These are phyloP conservation scores for Austroboletus niveus DNA, from an alignment of 1,284 basidiomycete species.

Conservation along the genomic window DNA sequence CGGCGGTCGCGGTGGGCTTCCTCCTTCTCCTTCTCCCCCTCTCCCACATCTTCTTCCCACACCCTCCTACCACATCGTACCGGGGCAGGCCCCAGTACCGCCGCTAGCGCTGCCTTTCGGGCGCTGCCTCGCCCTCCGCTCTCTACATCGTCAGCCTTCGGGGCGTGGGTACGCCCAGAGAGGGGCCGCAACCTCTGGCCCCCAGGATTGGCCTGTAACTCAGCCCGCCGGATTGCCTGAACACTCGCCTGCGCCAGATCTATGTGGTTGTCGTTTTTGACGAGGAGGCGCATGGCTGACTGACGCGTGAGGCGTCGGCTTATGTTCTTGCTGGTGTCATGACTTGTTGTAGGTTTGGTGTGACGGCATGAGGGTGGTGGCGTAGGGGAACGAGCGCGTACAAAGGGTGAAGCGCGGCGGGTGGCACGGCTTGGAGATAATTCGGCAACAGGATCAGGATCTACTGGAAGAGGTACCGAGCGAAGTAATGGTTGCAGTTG, in stretches of 20 bases:
- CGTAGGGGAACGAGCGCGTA: constrained; percentile 10
- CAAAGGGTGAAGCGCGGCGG: not conserved
- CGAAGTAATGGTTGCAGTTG: no score
- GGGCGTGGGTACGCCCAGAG: not conserved
- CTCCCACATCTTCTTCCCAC: not conserved
- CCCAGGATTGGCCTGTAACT: not conserved
- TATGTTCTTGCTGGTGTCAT: not conserved
- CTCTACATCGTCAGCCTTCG: not conserved
- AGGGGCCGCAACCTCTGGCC: not conserved
- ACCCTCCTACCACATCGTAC: not conserved
- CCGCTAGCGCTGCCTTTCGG: not conserved
- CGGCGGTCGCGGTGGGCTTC: not conserved
- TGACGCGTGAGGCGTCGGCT: not conserved
- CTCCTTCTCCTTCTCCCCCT: not conserved
- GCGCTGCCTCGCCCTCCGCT: not conserved
- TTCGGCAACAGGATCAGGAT: not conserved
- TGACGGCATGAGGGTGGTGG: constrained; percentile 8
- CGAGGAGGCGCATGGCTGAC: not conserved
- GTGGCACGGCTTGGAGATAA: not conserved
- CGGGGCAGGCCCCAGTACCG: not conserved
- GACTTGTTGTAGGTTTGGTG: not conserved
- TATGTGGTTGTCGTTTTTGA: not conserved
- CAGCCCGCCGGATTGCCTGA: not conserved
- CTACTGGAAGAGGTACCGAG: no score
- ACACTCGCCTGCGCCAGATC: constrained; percentile 4